These are phyloP conservation scores for Polytrichum formosum DNA, from an alignment of 225 moss, liverwort and hornwort species.

Conservation along the genomic window DNA sequence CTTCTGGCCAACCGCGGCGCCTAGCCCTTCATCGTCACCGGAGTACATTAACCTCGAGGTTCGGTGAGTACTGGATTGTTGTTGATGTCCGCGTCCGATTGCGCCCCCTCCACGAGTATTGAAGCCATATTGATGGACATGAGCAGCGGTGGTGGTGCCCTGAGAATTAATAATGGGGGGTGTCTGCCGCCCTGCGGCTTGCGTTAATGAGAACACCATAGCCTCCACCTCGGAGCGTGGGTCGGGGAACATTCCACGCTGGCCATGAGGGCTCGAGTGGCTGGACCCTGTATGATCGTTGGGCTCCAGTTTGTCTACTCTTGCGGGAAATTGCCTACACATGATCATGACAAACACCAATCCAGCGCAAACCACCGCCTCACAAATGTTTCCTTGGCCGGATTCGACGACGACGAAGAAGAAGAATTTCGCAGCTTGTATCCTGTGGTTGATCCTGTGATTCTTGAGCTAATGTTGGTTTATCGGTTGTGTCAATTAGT, in stretches of 20 bases:
- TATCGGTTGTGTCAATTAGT: too few relatives aligned
- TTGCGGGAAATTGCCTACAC: conserved; percentile 17
- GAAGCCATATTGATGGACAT: too few relatives aligned
- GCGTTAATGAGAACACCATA: conserved; percentile 30
- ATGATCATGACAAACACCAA: conserved; percentile 40
- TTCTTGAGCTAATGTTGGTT: too few relatives aligned
- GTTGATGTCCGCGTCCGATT: neutral
- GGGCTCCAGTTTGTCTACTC: conserved; percentile 59
- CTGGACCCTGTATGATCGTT: conserved; percentile 42
- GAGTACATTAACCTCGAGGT: neutral
- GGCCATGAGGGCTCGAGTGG: conserved; percentile 23
- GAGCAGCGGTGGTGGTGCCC: neutral
- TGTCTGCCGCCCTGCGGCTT: conserved; percentile 25
- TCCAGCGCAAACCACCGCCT: conserved; percentile 2
- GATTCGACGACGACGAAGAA: too few relatives aligned
- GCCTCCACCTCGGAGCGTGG: conserved; percentile 32
- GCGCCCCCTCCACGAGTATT: neutral
- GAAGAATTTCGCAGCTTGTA: too few relatives aligned
- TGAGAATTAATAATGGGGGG: neutral
- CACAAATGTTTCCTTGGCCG: too few relatives aligned
- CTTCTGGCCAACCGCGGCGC: conserved; percentile 49
- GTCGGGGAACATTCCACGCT: conserved; percentile 9
- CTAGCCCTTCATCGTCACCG: conserved; percentile 24
- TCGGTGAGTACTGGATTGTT: neutral
- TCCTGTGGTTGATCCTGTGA: too few relatives aligned